A percentile compares a stretch with the other conserved stretches of the same genome.
phyloP scores from a whole-genome alignment of 495 filamentous ascomycete genomes.

The Chlorociboria aeruginascens region DNA sequence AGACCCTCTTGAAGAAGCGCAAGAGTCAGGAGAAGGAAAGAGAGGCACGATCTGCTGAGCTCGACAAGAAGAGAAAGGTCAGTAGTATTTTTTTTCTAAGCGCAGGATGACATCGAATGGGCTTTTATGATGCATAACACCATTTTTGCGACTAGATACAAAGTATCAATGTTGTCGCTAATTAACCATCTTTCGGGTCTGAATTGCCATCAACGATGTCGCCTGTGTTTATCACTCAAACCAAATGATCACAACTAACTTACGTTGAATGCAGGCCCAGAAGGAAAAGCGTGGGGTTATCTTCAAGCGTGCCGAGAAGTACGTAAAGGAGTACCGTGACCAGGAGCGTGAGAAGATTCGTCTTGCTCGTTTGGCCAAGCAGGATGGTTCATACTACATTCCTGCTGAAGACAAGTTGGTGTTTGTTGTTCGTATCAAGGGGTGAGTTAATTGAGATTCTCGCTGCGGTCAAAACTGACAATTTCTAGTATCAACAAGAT shows the following conservation, averaged over 20 bases:
- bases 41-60: constrained; percentile 69
- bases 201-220: constrained; percentile 33
- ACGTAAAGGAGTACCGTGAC: constrained; percentile 98
- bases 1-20: constrained; percentile 99
- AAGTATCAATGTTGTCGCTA: constrained; percentile 85
- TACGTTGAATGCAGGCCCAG: constrained; percentile 51
- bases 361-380: constrained; percentile 74
- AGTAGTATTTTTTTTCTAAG: constrained; percentile 29
- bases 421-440: constrained; percentile 99
- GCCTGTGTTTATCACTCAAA: constrained; percentile 10
- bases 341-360: constrained; percentile 97
- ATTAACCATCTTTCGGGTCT: constrained; percentile 99
- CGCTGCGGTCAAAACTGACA: constrained; percentile 16
- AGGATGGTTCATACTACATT: constrained; percentile 88
- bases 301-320: constrained; percentile 99
- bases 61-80: constrained; percentile 83
- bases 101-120: constrained; percentile 28
- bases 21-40: constrained; percentile 98
- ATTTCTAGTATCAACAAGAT: constrained; percentile 94
- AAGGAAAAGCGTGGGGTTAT: constrained; percentile 95
- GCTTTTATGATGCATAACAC: constrained; percentile 58
- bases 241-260: constrained; percentile 6
- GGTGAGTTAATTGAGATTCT: constrained; percentile 34
- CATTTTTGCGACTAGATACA: constrained; percentile 76
- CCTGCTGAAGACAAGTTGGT: constrained; percentile 89